Percentiles rank a stretch among this genome's conserved stretches.
These are phyloP conservation scores for Colletotrichum aenigma DNA, from an alignment of 2,329 filamentous ascomycete species.

Conservation along the genomic window DNA sequence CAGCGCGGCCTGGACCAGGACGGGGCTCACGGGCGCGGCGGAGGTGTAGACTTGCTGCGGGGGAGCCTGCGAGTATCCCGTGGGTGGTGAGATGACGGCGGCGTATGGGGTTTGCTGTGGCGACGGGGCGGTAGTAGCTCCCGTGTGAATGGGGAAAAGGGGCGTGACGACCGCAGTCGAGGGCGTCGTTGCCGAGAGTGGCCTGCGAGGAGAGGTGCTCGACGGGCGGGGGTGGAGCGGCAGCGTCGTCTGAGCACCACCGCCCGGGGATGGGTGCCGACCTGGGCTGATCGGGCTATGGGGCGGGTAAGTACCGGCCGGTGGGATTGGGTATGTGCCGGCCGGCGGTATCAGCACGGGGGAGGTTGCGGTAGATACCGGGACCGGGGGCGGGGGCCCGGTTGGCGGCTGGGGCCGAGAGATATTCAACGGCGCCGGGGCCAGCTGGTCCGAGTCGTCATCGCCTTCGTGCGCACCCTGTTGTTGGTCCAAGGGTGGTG, in stretches of 20 bases:
- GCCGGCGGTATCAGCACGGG: background rate
- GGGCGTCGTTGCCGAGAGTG: background rate
- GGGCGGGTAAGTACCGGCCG: background rate
- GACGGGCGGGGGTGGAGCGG: background rate
- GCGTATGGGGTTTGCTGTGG: background rate
- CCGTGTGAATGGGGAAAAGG: background rate
- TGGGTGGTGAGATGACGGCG: background rate
- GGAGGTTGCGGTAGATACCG: background rate
- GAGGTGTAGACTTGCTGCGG: background rate
- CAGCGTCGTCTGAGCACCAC: background rate
- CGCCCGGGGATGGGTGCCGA: background rate
- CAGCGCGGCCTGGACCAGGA: background rate
- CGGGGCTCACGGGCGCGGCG: background rate
- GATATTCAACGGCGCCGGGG: conserved; percentile 7
- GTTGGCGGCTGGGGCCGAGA: background rate
- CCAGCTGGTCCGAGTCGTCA: background rate
- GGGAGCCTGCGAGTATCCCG: background rate
- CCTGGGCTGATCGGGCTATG: background rate
- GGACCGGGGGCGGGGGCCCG: background rate
- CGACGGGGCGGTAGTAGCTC: background rate
- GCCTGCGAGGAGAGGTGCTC: background rate
- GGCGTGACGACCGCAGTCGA: background rate
- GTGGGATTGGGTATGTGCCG: background rate
- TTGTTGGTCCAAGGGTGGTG: background rate
- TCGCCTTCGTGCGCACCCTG: background rate